These are phyloP conservation scores for Trichoderma sp. DNA, from an alignment of 2,329 filamentous ascomycete species.

Conservation along the genomic window DNA sequence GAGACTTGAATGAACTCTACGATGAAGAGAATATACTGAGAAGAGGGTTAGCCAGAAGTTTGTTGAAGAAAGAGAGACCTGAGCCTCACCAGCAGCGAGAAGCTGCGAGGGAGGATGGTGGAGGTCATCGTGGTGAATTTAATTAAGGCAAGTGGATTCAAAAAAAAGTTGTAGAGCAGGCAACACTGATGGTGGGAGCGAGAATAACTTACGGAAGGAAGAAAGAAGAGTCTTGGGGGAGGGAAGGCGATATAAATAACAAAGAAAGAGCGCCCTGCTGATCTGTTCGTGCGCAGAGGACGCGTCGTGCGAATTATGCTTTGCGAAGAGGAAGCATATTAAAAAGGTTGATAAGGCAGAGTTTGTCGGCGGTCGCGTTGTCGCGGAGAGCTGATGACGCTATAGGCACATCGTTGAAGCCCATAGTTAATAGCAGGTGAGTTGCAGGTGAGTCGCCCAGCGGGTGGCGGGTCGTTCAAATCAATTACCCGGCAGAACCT, in stretches of 20 bases:
- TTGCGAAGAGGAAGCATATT: not conserved
- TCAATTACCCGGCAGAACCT: slow-evolving; percentile 7
- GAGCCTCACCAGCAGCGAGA: not conserved
- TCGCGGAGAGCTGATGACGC: not conserved
- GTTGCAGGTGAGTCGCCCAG: not conserved
- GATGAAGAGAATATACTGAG: not conserved
- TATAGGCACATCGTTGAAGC: not conserved
- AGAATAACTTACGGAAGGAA: not conserved
- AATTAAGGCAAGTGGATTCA: not conserved
- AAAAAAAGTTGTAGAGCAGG: too few species aligned
- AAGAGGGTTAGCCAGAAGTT: not conserved
- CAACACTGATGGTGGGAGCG: too few species aligned
- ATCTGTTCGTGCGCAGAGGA: not conserved
- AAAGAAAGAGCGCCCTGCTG: not conserved
- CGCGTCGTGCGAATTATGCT: not conserved
- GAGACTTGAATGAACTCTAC: not conserved
- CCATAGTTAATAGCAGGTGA: not conserved
- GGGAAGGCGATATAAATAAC: not conserved
- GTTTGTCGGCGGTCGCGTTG: not conserved
- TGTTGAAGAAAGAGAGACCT: not conserved
- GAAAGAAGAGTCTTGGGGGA: not conserved
- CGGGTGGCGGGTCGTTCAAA: not conserved
- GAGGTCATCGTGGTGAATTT: not conserved
- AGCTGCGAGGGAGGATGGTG: not conserved
- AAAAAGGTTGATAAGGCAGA: not conserved